phyloP scores from a whole-genome alignment of 169 alveolate genomes.

The Amoebophrya sp. region DNA sequence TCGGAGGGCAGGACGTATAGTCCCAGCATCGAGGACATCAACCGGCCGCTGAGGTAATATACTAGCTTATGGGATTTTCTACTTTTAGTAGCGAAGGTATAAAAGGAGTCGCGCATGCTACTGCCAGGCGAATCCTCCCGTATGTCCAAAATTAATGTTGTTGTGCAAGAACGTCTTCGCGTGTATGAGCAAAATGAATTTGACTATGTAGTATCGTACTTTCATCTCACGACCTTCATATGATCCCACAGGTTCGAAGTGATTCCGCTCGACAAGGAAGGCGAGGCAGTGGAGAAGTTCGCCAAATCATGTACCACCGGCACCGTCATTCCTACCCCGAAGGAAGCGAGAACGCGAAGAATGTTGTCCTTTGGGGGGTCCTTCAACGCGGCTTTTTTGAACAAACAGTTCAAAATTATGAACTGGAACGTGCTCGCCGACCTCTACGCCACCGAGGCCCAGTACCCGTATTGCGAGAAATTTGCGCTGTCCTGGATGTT shows the following conservation, averaged over 20 bases:
- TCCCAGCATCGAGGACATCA: not conserved
- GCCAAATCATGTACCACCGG: constrained; percentile 43
- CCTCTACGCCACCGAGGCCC: constrained; percentile 62
- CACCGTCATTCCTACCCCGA: constrained; percentile 49
- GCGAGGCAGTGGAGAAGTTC: constrained; percentile 13
- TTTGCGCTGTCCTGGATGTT: constrained; percentile 67
- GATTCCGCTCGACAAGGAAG: not conserved
- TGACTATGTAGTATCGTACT: too few species aligned
- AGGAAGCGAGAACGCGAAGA: constrained; percentile 44
- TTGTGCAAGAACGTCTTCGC: too few species aligned
- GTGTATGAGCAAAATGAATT: too few species aligned
- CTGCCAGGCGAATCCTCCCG: too few species aligned
- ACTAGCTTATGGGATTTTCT: too few species aligned
- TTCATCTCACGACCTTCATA: too few species aligned
- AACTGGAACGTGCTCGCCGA: constrained; percentile 66
- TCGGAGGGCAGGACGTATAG: not conserved
- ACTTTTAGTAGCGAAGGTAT: too few species aligned
- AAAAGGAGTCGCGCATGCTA: too few species aligned
- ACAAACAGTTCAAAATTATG: constrained; percentile 51
- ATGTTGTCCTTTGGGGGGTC: constrained; percentile 21
- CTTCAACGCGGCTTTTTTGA: constrained; percentile 45
- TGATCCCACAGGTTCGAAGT: not conserved
- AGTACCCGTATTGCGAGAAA: constrained; percentile 67
- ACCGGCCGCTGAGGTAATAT: not conserved
- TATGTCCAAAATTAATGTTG: too few species aligned